Conservation (phyloP, 192 early-diverging fungal genomes). For the Backusella australiensis region DNA sequence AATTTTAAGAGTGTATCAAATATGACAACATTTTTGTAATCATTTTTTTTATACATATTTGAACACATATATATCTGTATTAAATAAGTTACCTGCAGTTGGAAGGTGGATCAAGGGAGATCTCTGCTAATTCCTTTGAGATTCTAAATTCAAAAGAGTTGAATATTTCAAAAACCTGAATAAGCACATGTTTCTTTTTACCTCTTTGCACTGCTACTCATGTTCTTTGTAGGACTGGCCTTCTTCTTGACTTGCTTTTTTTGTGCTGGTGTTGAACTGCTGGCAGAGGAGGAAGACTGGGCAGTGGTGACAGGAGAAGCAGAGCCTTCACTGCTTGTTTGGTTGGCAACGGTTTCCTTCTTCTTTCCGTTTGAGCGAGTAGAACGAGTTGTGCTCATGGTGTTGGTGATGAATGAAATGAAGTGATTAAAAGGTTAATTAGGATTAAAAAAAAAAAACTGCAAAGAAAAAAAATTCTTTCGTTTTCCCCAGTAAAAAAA, state of each 20-base stretch:
- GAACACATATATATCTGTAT: background rate
- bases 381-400: conserved; percentile 22
- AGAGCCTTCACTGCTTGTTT: background rate
- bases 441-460: conserved; percentile 1
- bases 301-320: background rate
- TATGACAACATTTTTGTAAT: background rate
- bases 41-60: background rate
- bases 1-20: background rate
- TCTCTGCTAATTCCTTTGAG: conserved; percentile 97
- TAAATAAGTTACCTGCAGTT: conserved; percentile 66
- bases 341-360: background rate
- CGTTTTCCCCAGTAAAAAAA: background rate
- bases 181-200: conserved; percentile 25
- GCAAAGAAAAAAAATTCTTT: conserved; percentile 12
- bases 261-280: background rate
- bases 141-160: conserved; percentile 53
- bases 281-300: background rate
- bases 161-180: conserved; percentile 8
- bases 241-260: conserved; percentile 23
- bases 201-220: conserved; percentile 65
- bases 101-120: conserved; percentile 90
- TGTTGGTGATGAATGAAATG: background rate
- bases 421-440: conserved; percentile 2
- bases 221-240: conserved; percentile 20
- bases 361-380: conserved; percentile 3